Conservation (phyloP, 2,329 filamentous ascomycete species). For the Lithohypha guttulata region DNA sequence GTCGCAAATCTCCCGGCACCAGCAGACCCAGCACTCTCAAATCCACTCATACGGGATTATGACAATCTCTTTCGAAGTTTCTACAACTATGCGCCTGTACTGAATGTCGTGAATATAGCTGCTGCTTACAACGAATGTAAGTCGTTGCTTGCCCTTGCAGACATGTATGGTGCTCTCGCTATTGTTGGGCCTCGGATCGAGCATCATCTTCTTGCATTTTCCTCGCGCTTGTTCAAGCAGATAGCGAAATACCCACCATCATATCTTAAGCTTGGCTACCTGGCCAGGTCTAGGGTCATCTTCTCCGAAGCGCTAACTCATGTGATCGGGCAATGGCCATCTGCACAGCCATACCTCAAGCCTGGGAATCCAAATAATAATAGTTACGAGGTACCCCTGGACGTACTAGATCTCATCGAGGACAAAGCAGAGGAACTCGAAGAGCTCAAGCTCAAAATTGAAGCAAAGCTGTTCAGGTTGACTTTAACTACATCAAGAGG, state of each 20-base stretch:
- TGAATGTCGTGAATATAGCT: constrained; percentile 81
- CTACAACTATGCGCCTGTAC: constrained; percentile 77
- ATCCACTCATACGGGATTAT: constrained; percentile 79
- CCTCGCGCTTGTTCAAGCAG: constrained; percentile 84
- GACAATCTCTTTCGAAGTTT: constrained; percentile 93
- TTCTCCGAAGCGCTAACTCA: constrained; percentile 84
- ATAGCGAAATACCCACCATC: constrained; percentile 92
- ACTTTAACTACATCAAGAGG: constrained; percentile 67
- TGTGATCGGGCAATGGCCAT: constrained; percentile 88
- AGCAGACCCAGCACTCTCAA: constrained; percentile 47
- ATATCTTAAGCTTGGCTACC: constrained; percentile 80
- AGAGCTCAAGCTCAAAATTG: constrained; percentile 67
- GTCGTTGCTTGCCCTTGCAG: constrained; percentile 73
- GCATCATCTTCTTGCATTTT: constrained; percentile 87
- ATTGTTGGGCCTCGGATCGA: constrained; percentile 85
- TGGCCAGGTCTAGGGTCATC: constrained; percentile 72
- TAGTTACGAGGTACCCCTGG: constrained; percentile 50
- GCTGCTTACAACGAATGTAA: constrained; percentile 92
- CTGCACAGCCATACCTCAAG: constrained; percentile 65
- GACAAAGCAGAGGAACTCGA: constrained; percentile 90
- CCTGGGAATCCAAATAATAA: constrained; percentile 34
- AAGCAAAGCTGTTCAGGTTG: constrained; percentile 71
- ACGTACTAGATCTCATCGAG: constrained; percentile 78
- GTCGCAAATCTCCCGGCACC: constrained; percentile 41
- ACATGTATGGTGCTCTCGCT: constrained; percentile 82